phyloP scores from a whole-genome alignment of 495 filamentous ascomycete genomes.

The Cercophora scortea region DNA sequence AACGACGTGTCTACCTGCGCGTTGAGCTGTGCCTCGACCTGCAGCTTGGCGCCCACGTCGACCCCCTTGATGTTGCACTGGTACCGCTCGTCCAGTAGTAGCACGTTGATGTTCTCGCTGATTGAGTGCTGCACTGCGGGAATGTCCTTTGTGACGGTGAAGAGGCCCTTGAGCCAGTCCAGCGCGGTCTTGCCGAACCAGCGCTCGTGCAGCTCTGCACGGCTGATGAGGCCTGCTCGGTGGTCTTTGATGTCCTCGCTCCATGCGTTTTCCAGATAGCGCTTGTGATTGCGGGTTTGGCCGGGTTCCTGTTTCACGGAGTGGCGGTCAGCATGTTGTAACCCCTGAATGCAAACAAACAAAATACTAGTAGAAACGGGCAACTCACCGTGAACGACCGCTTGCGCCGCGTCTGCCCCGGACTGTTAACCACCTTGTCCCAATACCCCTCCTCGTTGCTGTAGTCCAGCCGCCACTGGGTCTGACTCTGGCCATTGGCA shows the following conservation, averaged over 20 bases:
- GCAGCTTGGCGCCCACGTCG: too few species aligned
- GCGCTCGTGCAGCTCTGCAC: slow-evolving; percentile 6
- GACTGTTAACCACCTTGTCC: not conserved
- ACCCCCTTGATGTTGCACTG: not conserved
- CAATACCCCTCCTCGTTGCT: slow-evolving; percentile 7
- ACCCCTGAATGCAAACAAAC: not conserved
- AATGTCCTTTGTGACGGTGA: not conserved
- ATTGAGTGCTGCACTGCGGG: not conserved
- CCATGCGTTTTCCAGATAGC: slow-evolving; percentile 5
- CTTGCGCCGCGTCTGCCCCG: too few species aligned
- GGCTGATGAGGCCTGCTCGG: not conserved
- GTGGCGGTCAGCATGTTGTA: not conserved
- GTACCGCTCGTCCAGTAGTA: not conserved
- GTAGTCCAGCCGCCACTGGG: slow-evolving; percentile 10
- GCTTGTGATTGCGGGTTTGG: not conserved
- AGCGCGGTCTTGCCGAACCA: slow-evolving; percentile 4
- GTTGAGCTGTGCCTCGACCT: too few species aligned
- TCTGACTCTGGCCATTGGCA: not conserved
- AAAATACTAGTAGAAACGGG: not conserved
- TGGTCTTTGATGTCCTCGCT: slow-evolving; percentile 1
- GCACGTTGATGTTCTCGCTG: too few species aligned
- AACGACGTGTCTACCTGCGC: too few species aligned
- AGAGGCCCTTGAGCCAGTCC: not conserved
- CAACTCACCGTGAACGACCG: not conserved
- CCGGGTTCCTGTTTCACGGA: not conserved